Conservation (phyloP, 2,329 filamentous ascomycete genomes). For the Zymoseptoria ardabiliae region DNA sequence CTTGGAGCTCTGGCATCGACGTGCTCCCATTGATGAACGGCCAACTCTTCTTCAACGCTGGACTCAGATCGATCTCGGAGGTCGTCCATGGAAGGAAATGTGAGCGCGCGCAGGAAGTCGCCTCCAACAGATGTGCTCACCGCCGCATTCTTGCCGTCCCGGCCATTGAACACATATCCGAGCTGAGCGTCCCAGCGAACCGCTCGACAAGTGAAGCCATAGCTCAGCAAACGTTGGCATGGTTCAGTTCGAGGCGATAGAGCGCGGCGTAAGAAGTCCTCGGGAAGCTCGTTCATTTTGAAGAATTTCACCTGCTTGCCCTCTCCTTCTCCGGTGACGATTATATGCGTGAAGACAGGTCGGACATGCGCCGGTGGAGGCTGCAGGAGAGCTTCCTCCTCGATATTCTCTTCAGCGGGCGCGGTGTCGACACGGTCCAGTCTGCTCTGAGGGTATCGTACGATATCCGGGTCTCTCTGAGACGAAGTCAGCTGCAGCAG, state of each 20-base stretch:
- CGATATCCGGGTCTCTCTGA: slow-evolving; percentile 11
- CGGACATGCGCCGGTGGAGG: neutral
- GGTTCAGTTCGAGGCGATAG: slow-evolving; percentile 6
- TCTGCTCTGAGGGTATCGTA: slow-evolving; percentile 18
- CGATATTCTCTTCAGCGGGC: slow-evolving; percentile 5
- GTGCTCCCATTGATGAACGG: slow-evolving; percentile 9
- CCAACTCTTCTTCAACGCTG: slow-evolving; percentile 3
- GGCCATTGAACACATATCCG: slow-evolving; percentile 21
- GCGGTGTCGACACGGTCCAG: slow-evolving; percentile 13
- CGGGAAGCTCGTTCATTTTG: slow-evolving; percentile 10
- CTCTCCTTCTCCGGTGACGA: slow-evolving; percentile 7
- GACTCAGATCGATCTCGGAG: neutral
- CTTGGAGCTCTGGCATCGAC: slow-evolving; percentile 3
- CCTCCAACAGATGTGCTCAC: neutral
- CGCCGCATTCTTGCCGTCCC: slow-evolving; percentile 8
- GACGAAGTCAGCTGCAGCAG: neutral
- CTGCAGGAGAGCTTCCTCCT: neutral
- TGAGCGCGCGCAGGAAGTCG: neutral
- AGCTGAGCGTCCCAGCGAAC: slow-evolving; percentile 8
- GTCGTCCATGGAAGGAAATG: neutral
- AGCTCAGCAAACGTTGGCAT: slow-evolving; percentile 3
- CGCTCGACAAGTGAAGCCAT: slow-evolving; percentile 15
- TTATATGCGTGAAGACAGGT: slow-evolving; percentile 8
- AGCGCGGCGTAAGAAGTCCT: slow-evolving; percentile 15
- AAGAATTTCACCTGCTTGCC: slow-evolving; percentile 11